Base-by-base conservation (phyloP, 2,329 filamentous ascomycete species). In the Plenodomus tracheiphilus region DNA sequence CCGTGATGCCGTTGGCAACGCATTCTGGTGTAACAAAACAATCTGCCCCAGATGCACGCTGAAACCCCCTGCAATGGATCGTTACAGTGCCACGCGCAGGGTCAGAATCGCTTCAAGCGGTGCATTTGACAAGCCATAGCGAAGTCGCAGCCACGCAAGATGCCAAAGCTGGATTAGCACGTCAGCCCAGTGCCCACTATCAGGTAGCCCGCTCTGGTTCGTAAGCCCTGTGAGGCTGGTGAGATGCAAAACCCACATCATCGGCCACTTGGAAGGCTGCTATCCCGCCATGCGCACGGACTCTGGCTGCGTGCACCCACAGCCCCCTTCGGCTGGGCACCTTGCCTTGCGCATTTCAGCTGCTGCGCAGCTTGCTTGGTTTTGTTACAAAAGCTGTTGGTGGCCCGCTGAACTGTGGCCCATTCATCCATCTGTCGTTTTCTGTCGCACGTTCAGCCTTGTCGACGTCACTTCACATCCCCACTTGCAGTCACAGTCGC, bases 121-220 rank as follows among this genome's bases (percentile, higher is more conserved):
- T n/a, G 28, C 28, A 6, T 4, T 32, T 32, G 28, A 32, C 9
- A 10, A 15, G 28, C 6, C 4, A 15, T 10, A 32, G 28, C 28
- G 11, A 32, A 7, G 6, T 32, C 11, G 28, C 28, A 32, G 28
- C 28, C 28, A 32, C 28, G 28, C 28, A 25, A 15, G 11, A 11
- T 32, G 11, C 28, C 28, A 32, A 15, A 32, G 6, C 6, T 8
- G 28, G 28, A 10, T 8, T 32, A 32, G 28, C 28, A 32, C 28
- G 28, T 32, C 28, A 32, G 49, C 36, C 54, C 65, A 62, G 59
- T 44, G 49, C 58, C 64, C n/a, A n/a, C n/a, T n/a, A n/a, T n/a
- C n/a, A n/a, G n/a, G n/a, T 69, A 70, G 69, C 70, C 63, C 65
- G 65, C 56, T 63, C 50, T 60, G 57, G 16, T 43, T 55, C 52